Evolutionary conservation across 805 yeast species (phyloP), one percentile per base, ranked within the genome.

Genomic region (Jamesozyma hellenica): DNA sequence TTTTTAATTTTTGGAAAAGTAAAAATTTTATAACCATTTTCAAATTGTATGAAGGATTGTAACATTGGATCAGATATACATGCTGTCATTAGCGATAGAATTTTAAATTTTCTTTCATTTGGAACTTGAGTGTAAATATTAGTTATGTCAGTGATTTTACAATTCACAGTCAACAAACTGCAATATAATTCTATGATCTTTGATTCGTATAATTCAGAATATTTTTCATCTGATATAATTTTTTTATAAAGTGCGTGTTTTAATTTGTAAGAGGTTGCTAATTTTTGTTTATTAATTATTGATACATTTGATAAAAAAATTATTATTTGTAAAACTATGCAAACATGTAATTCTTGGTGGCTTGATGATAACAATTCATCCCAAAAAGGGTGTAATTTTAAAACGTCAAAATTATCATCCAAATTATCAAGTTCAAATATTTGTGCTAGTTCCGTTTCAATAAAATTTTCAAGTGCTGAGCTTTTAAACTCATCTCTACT

Each of bases 1-100:
- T 30, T 19, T 0, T 12, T 11, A 1, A 35, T 16, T 2, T 41
- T 15, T 0, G 37, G 14, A 3, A 44, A 17, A 1, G 45, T 40
- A 5, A 55, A 43, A 10, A 44, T 32, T 4, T 55, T 32, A 16
- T 57, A 53, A 4, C 58, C 40, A 34, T 60, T 55, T 14, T 57
- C 57, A 34, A 64, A 53, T 17, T 48, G 54, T 34, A 64, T 40
- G 35, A 48, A 55, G 11, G 53, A 51, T 38, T 50, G 56, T 4
- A 50, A 42, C n/a, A 38, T 18, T 10, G 47, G 45, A 35, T 55
- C 53, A 1, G 48, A 41, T 14, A 50, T 26, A 19, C 46, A 42
- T 4, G 41, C 44, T 9, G 49, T 45, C 14, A 56, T 26, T 2
- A 42, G 25, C 15, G 48, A 42, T 10, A 56, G 32, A 23, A 52